Evolutionary conservation across 2,329 filamentous ascomycete species (phyloP).

Genomic region (Trichophyton rubrum): DNA sequence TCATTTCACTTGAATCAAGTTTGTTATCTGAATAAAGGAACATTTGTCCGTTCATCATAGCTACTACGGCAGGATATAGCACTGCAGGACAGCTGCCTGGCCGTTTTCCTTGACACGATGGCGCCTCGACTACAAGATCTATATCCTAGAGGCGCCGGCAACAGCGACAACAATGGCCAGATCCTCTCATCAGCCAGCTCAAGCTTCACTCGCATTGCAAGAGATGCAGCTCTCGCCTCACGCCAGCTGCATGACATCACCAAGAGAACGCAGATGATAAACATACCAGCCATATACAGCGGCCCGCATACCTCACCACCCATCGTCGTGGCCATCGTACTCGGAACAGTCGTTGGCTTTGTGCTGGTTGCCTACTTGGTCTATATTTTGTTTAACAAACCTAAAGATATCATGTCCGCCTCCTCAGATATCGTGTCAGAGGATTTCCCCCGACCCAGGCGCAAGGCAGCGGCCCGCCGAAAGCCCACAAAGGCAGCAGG

Average conservation of each 20-base stretch:
- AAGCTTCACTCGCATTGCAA: not conserved
- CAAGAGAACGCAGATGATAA: slow-evolving; percentile 24
- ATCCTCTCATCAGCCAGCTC: not conserved
- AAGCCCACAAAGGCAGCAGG: not conserved
- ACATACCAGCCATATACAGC: slow-evolving; percentile 52
- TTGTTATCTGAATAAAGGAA: not conserved
- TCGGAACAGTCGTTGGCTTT: slow-evolving; percentile 39
- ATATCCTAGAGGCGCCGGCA: not conserved
- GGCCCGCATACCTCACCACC: slow-evolving; percentile 43
- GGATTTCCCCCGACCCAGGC: not conserved
- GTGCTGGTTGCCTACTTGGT: slow-evolving; percentile 18
- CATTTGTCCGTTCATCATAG: not conserved
- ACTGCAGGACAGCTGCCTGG: not conserved
- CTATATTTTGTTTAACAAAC: not conserved
- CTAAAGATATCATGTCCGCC: not conserved
- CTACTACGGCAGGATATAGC: not conserved
- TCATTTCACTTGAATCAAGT: not conserved
- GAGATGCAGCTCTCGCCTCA: not conserved
- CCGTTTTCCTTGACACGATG: not conserved
- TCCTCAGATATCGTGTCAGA: not conserved
- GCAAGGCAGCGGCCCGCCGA: not conserved
- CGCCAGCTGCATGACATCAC: not conserved
- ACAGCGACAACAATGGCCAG: not conserved
- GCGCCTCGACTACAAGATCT: not conserved
- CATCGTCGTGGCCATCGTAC: slow-evolving; percentile 47